These are phyloP conservation scores for Bipolaris zeicola DNA, from an alignment of 2,329 filamentous ascomycete genomes.

Conservation along the genomic window DNA sequence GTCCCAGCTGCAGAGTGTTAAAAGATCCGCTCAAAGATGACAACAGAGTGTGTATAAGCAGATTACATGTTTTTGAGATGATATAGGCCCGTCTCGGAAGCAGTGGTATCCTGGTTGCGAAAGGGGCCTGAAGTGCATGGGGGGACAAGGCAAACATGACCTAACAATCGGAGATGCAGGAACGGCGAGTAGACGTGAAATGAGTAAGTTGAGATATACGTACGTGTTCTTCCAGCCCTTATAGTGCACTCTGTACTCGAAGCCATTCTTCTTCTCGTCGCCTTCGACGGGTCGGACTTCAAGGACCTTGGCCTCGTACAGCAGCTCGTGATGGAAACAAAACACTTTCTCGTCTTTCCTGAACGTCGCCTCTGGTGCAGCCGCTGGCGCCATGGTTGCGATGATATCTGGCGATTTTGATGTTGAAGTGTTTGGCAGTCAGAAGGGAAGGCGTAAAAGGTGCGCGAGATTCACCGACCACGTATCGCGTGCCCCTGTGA, in stretches of 20 bases:
- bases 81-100: background rate
- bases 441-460: conserved; percentile 17
- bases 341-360: conserved; percentile 86
- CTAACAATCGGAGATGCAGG: background rate
- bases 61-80: background rate
- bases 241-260: conserved; percentile 93
- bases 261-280: conserved; percentile 73
- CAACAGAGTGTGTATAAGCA: background rate
- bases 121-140: conserved; percentile 9
- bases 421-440: conserved; percentile 18
- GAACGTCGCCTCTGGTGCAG: conserved; percentile 60
- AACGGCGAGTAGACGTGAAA: conserved; percentile 3
- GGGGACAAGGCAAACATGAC: conserved; percentile 23
- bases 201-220: conserved; percentile 48
- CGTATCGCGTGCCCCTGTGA: conserved; percentile 24
- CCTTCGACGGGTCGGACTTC: conserved; percentile 70
- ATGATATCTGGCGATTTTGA: conserved; percentile 14
- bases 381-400: conserved; percentile 58
- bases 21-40: background rate
- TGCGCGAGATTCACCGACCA: conserved; percentile 18
- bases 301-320: conserved; percentile 96
- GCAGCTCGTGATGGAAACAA: conserved; percentile 95
- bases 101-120: conserved; percentile 19
- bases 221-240: conserved; percentile 99
- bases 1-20: conserved; percentile 72